Base-by-base conservation (phyloP, 352 stramenopile genomes). In the Phytophthora uliginosa region DNA sequence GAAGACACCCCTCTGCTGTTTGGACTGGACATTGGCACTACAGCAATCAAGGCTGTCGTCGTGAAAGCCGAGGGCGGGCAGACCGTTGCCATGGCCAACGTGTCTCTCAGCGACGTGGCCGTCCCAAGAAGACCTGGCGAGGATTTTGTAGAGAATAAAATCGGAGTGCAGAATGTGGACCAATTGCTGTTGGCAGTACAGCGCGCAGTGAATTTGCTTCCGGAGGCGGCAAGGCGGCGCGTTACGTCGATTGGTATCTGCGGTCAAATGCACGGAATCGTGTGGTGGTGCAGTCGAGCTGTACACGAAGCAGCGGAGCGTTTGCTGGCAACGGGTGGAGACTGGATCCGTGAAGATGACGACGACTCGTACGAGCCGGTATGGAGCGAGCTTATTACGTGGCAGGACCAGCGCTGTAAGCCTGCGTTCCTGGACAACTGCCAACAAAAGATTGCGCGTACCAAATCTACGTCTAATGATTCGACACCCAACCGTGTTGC, bases 221-320 rank as follows among this genome's bases (percentile, higher is more conserved):
- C 83, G 1, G 60, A 45, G 24, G 52, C 66, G 24, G 34, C 63
- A 34, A 59, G 81, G 28, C 42, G 51, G 26, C 66, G 72, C 20
- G 47, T 91, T 22, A 58, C 59, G 24, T 85, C 79, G 0, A 64
- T 96, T 36, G 85, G 85, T 5, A 86, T 96, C 63, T 96, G 89
- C 38, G 89, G 89, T 45, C 89, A 96, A 88, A 96, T 96, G 89
- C 89, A 96, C 54, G 89, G 89, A 7, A 95, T 96, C 53, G 72
- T 95, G 48, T 96, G 89, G 89, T 96, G 89, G 89, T 81, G 76
- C 33, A 83, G 82, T 26, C 79, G 72, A 2, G 72, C 75, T 0
- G 83, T 92, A 24, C 36, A 71, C 12, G 66, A 70, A 0, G 59
- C 66, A 20, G 66, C 76, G 8, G 64, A 76, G 53, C 62, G 59